phyloP scores from a whole-genome alignment of 2,329 filamentous ascomycete genomes.

The Trichoderma atrobrunneum region DNA sequence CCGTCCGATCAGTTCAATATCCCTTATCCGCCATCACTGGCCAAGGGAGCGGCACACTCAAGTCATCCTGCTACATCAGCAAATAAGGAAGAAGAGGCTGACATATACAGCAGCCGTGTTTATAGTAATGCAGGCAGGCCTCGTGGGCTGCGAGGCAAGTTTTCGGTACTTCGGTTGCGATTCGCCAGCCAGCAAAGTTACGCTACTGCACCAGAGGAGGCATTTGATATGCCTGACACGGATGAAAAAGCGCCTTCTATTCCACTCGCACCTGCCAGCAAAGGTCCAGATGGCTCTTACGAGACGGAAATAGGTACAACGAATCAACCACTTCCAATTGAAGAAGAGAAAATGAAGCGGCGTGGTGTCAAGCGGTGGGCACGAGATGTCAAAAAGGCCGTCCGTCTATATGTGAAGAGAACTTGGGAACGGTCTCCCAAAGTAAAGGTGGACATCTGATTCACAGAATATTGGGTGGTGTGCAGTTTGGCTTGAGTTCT shows the following conservation, averaged over 20 bases:
- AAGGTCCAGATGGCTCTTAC: background rate
- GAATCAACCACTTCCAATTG: constrained; percentile 16
- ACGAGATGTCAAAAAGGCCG: constrained; percentile 31
- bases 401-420: constrained; percentile 34
- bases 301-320: background rate
- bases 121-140: background rate
- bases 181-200: constrained; percentile 20
- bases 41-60: constrained; percentile 18
- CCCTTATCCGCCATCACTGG: constrained; percentile 30
- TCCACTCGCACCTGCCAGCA: background rate
- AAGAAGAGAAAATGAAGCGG: constrained; percentile 25
- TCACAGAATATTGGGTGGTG: background rate
- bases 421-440: constrained; percentile 33
- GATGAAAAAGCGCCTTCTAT: background rate
- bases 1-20: constrained; percentile 38
- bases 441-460: constrained; percentile 22
- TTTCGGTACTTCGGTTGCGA: constrained; percentile 32
- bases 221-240: background rate
- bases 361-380: constrained; percentile 37
- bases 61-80: constrained; percentile 19
- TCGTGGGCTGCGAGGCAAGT: constrained; percentile 29
- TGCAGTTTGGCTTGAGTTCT: background rate
- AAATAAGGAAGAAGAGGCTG: constrained; percentile 16
- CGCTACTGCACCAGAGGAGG: background rate
- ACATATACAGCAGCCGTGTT: constrained; percentile 19